Percentiles rank a stretch among this genome's conserved stretches.
Conservation (phyloP, 2,329 filamentous ascomycete species). For the Remersonia thermophila region DNA sequence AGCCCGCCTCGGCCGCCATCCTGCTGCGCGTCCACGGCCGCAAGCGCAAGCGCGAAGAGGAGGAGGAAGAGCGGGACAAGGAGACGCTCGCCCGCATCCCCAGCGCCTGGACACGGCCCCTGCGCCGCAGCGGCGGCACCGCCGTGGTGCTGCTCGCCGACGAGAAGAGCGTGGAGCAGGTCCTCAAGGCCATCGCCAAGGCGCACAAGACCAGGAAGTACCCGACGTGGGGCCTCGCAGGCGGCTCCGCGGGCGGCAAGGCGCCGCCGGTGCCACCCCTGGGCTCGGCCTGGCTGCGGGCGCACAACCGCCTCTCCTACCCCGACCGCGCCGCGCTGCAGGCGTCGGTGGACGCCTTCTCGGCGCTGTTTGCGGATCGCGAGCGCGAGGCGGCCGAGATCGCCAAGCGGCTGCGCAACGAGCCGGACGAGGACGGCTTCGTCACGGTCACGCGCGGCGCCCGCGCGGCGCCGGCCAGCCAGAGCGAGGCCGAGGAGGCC, state of each 20-base stretch:
- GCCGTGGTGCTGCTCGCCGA: constrained; percentile 80
- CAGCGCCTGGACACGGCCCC: constrained; percentile 55
- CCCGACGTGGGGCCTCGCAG: constrained; percentile 50
- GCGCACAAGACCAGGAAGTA: constrained; percentile 45
- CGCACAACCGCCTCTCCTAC: constrained; percentile 60
- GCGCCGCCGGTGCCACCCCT: constrained; percentile 42
- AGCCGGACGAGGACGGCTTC: constrained; percentile 91
- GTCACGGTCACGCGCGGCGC: constrained; percentile 79
- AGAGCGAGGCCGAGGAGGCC: constrained; percentile 55
- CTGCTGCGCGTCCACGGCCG: constrained; percentile 29
- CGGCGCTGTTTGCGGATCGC: constrained; percentile 64
- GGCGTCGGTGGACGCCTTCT: constrained; percentile 69
- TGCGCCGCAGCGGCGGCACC: constrained; percentile 63
- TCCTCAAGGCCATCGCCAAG: constrained; percentile 62
- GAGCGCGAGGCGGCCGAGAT: constrained; percentile 51
- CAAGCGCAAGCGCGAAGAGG: constrained; percentile 44
- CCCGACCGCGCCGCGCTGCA: constrained; percentile 58
- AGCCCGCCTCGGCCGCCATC: constrained; percentile 32
- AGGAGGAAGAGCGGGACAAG: constrained; percentile 48
- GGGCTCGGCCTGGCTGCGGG: constrained; percentile 45
- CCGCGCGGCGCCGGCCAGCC: constrained; percentile 57
- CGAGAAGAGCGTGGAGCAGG: constrained; percentile 60
- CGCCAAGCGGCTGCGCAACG: constrained; percentile 55
- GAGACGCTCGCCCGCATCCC: constrained; percentile 54
- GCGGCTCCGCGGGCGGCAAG: constrained; percentile 43